Conservation (phyloP, 148 eudicot genomes). For the Hydrangea macrophylla region DNA sequence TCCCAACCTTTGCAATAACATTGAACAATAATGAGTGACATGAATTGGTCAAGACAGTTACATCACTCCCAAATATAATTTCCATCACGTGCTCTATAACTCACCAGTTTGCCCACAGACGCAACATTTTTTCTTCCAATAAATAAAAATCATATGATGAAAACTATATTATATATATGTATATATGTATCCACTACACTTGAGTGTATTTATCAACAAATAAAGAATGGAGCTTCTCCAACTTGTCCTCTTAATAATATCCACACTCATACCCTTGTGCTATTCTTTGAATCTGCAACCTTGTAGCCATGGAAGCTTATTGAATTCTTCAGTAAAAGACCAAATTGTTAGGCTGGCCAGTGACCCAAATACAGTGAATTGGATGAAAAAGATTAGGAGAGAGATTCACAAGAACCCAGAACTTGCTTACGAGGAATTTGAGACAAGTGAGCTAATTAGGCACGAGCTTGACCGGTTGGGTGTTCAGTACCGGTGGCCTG, state of each 20-base stretch:
- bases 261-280: background rate
- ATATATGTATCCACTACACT: too few relatives aligned
- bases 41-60: too few relatives aligned
- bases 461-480: slow-evolving; percentile 41
- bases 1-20: too few relatives aligned
- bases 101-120: too few relatives aligned
- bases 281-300: background rate
- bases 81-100: too few relatives aligned
- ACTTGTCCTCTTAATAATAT: slow-evolving; percentile 5
- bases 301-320: background rate
- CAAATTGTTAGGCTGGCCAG: slow-evolving; percentile 23
- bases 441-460: slow-evolving; percentile 32
- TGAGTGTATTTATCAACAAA: background rate
- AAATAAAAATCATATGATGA: too few relatives aligned
- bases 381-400: slow-evolving; percentile 40
- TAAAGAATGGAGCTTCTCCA: slow-evolving; percentile 5
- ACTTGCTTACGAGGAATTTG: slow-evolving; percentile 38
- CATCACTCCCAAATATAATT: too few relatives aligned
- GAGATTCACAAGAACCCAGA: slow-evolving; percentile 46
- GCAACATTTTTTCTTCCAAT: too few relatives aligned
- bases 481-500: slow-evolving; percentile 35
- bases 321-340: slow-evolving; percentile 1
- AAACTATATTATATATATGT: too few relatives aligned
- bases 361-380: slow-evolving; percentile 12
- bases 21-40: too few relatives aligned